Percentiles rank a stretch among this genome's conserved stretches.
Evolutionary conservation across 1,139 yeast genomes (phyloP).

Genomic region (Pichia sp.): DNA sequence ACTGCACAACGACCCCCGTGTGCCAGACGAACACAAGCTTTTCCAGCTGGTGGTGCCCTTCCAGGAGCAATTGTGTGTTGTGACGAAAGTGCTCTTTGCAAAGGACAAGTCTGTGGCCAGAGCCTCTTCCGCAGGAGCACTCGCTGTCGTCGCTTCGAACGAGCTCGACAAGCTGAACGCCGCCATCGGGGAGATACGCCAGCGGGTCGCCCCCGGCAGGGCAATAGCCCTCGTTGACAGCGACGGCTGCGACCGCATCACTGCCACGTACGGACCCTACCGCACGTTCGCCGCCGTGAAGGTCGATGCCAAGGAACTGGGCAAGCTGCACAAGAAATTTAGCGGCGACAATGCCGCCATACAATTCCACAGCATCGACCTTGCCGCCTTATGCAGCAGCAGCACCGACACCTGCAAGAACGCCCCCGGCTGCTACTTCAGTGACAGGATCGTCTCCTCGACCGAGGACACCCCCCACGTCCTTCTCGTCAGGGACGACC

Average conservation of each 20-base stretch:
- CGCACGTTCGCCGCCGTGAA: slow-evolving; percentile 22
- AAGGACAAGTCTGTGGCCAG: background rate
- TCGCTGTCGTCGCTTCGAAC: slow-evolving; percentile 22
- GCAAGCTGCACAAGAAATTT: slow-evolving; percentile 11
- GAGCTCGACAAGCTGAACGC: slow-evolving; percentile 18
- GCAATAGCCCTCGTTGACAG: slow-evolving; percentile 23
- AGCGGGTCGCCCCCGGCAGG: slow-evolving; percentile 5
- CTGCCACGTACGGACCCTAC: slow-evolving; percentile 18
- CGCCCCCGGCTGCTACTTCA: background rate
- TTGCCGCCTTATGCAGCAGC: no score
- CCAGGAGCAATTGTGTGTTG: slow-evolving; percentile 21
- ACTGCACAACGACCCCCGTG: slow-evolving; percentile 5
- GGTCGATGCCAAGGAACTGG: slow-evolving; percentile 4
- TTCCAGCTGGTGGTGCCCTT: slow-evolving; percentile 16
- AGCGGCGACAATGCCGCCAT: background rate
- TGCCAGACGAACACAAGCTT: slow-evolving; percentile 8
- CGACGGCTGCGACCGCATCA: slow-evolving; percentile 14
- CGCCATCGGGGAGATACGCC: slow-evolving; percentile 13
- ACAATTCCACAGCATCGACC: background rate
- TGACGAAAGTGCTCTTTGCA: slow-evolving; percentile 21
- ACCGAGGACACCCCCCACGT: background rate
- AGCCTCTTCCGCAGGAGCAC: no score
- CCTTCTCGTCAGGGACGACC: slow-evolving; percentile 7
- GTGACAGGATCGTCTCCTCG: background rate
- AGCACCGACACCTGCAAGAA: background rate